phyloP scores from a whole-genome alignment of 2,329 filamentous ascomycete species.

The Rhytidhysteron rufulum region DNA sequence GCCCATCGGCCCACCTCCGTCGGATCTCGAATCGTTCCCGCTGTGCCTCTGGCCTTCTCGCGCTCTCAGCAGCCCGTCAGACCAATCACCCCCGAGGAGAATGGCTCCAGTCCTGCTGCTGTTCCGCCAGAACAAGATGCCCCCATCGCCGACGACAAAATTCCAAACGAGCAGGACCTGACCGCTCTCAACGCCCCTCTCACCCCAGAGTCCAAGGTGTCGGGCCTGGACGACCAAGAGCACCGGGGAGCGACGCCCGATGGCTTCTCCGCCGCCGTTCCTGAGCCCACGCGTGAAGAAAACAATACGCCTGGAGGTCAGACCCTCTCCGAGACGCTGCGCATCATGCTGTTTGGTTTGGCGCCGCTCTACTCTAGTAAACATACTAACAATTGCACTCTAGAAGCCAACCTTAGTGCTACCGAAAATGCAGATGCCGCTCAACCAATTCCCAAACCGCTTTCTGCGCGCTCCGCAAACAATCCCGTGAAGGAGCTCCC shows the following conservation, averaged over 20 bases:
- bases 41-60: slow-evolving; percentile 33
- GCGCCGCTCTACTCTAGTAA: too few species aligned
- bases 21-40: slow-evolving; percentile 33
- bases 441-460: slow-evolving; percentile 16
- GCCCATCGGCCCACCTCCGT: slow-evolving; percentile 19
- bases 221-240: slow-evolving; percentile 6
- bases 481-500: slow-evolving; percentile 26
- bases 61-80: slow-evolving; percentile 19
- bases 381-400: too few species aligned
- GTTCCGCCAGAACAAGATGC: slow-evolving; percentile 8
- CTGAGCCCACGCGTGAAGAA: slow-evolving; percentile 9
- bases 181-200: slow-evolving; percentile 15
- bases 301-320: slow-evolving; percentile 16
- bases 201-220: slow-evolving; percentile 23
- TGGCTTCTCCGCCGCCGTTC: not conserved
- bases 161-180: slow-evolving; percentile 10
- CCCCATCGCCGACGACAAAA: slow-evolving; percentile 10
- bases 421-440: slow-evolving; percentile 11
- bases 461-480: not conserved
- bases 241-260: slow-evolving; percentile 13
- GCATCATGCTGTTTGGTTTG: too few species aligned
- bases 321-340: slow-evolving; percentile 6
- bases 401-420: too few species aligned
- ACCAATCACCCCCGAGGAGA: slow-evolving; percentile 26
- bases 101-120: slow-evolving; percentile 11